These are phyloP conservation scores for Conticribra weissflogii DNA, from an alignment of 108 stramenopile genomes.

Conservation along the genomic window DNA sequence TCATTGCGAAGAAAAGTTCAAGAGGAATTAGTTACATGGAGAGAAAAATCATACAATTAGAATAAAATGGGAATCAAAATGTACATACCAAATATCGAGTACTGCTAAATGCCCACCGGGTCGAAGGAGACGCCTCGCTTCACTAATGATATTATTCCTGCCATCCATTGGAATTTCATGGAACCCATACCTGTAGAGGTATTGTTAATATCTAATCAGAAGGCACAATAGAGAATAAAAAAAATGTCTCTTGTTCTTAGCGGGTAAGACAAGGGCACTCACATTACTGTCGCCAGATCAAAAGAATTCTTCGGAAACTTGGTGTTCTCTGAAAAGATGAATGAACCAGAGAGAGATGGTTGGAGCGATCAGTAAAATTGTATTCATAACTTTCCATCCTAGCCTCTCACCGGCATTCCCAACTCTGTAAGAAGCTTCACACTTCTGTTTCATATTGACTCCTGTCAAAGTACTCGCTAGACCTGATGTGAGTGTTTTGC, in stretches of 20 bases:
- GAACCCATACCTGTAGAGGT: slow-evolving; percentile 72
- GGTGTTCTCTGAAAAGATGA: slow-evolving; percentile 48
- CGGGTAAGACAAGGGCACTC: background rate
- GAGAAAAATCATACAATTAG: no score
- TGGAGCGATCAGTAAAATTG: no score
- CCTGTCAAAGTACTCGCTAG: no score
- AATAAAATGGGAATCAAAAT: no score
- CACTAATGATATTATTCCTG: slow-evolving; percentile 59
- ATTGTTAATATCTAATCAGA: slow-evolving; percentile 60
- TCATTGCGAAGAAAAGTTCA: no score
- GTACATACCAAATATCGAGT: slow-evolving; percentile 81
- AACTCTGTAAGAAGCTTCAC: slow-evolving; percentile 29
- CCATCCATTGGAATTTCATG: slow-evolving; percentile 76
- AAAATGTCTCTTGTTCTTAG: background rate
- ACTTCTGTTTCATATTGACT: slow-evolving; percentile 11
- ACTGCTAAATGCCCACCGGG: slow-evolving; percentile 71
- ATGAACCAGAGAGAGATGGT: background rate
- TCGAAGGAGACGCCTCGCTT: slow-evolving; percentile 68
- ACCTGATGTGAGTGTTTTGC: slow-evolving; percentile 4
- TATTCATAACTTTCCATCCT: background rate
- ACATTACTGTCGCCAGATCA: slow-evolving; percentile 50
- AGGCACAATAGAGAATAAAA: no score
- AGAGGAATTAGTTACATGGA: no score
- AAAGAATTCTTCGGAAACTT: slow-evolving; percentile 52
- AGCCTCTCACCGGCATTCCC: slow-evolving; percentile 53